Base-by-base conservation (phyloP, 1,139 yeast genomes). In the Debaryomyces subglobosus region DNA sequence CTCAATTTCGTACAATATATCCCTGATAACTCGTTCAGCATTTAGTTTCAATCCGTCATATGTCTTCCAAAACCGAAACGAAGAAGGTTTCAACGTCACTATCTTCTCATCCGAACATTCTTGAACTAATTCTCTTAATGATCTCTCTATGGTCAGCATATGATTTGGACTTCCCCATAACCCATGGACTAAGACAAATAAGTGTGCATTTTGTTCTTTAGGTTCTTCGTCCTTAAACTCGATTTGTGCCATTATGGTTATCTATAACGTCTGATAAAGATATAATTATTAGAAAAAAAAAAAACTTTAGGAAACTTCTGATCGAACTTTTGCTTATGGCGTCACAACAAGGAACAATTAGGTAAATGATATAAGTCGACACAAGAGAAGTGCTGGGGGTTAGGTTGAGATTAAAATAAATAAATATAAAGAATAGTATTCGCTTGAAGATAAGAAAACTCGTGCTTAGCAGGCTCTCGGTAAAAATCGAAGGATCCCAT, bases 81-180 rank as follows among this genome's bases (percentile, higher is more conserved):
- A 74, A 9, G 81, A 77, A 0, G 96, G 92, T 43, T 84, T 77
- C 41, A 87, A 69, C 1, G 86, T 77, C 18, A 81, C 79, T 2
- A 85, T 69, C 29, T 74, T 71, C 25, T 78, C 81, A 6, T 66
- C 57, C 5, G 70, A 60, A 7, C 65, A 67, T 3, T 56, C 62
- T 2, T 62, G 58, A 3, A 81, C 54, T 3, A 74, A 64, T 30
- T 73, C 72, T 36, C 72, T 71, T 23, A 90, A 61, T 13, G 81
- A 71, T 24, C 77, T 72, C 54, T 82, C 85, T 43, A 89, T 68
- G 10, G 87, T 74, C 36, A 74, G 68, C 80, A 91, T 74, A 63
- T 91, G 96, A 41, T 77, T 76, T 4, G 94, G 87, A 38, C 86
- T 84, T 2, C 97, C 97, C 89, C 96, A 89, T 30, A 92, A 72